These are phyloP conservation scores for Vanderwaltozyma tropicalis DNA, from an alignment of 805 yeast genomes.

Conservation along the genomic window DNA sequence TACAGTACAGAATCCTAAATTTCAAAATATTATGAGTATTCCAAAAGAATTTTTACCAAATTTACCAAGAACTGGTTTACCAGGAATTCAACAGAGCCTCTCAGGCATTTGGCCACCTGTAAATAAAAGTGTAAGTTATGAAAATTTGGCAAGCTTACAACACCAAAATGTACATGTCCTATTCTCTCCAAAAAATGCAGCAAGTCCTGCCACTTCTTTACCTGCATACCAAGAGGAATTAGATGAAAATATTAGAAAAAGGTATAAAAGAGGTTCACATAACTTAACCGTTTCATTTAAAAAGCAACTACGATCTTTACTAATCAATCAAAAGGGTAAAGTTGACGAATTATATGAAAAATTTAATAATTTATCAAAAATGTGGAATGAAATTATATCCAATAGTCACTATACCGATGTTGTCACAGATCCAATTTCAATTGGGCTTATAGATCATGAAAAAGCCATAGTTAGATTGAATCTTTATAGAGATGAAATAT, in stretches of 20 bases:
- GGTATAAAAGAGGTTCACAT: background rate
- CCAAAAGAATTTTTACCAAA: background rate
- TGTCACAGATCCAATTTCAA: constrained; percentile 43
- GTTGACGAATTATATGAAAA: constrained; percentile 36
- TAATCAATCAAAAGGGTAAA: constrained; percentile 20
- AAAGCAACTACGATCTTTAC: constrained; percentile 18
- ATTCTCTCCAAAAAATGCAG: background rate
- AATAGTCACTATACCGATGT: constrained; percentile 35
- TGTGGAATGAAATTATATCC: constrained; percentile 38
- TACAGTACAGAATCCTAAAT: background rate
- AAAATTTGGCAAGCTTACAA: background rate
- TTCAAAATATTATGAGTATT: background rate
- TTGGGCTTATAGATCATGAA: constrained; percentile 45
- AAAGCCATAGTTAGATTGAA: constrained; percentile 50
- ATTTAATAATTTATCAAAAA: constrained; percentile 31
- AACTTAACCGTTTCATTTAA: constrained; percentile 9
- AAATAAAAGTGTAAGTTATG: background rate
- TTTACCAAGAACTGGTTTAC: background rate
- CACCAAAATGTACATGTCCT: background rate
- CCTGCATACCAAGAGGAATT: background rate
- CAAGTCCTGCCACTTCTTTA: background rate
- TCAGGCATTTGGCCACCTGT: constrained; percentile 4
- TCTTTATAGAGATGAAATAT: constrained; percentile 39
- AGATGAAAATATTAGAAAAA: background rate
- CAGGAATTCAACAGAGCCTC: constrained; percentile 6